Percentiles rank a stretch among this genome's conserved stretches.
Evolutionary conservation across 2,329 filamentous ascomycete species (phyloP).

Genomic region (Hortaea werneckii): DNA sequence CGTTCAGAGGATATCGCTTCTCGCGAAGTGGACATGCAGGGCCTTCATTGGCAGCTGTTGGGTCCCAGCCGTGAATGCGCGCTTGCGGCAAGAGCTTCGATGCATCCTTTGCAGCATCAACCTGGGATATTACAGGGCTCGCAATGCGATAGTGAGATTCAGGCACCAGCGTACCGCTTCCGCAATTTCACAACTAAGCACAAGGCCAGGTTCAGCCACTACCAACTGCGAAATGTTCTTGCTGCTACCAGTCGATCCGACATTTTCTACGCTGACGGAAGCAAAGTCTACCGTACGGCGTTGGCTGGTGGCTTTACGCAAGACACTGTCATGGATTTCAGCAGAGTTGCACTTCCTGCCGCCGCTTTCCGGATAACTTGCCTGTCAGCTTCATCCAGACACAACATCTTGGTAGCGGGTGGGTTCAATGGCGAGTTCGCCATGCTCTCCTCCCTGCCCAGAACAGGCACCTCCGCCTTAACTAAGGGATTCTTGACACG

Average conservation of each 20-base stretch:
- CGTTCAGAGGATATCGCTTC: conserved; percentile 7
- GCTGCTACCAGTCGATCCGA: conserved; percentile 45
- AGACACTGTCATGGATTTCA: conserved; percentile 40
- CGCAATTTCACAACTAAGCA: conserved; percentile 29
- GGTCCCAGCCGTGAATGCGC: conserved; percentile 19
- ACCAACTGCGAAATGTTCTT: conserved; percentile 50
- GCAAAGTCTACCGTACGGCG: conserved; percentile 39
- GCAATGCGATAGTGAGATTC: not conserved
- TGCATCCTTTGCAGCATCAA: conserved; percentile 14
- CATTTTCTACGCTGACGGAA: conserved; percentile 42
- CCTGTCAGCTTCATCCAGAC: conserved; percentile 33
- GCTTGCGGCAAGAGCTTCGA: conserved; percentile 17
- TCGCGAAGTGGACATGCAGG: conserved; percentile 24
- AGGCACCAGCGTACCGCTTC: conserved; percentile 15
- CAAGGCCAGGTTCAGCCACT: conserved; percentile 44
- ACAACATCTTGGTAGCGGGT: conserved; percentile 44
- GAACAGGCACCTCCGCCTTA: conserved; percentile 21
- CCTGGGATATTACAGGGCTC: not conserved
- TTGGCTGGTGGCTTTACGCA: conserved; percentile 35
- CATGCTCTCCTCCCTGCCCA: conserved; percentile 24
- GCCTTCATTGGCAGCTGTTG: conserved; percentile 25
- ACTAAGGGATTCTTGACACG: conserved; percentile 39
- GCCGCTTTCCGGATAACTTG: conserved; percentile 41
- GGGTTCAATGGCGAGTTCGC: conserved; percentile 50
- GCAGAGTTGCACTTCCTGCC: conserved; percentile 27